Conservation (phyloP, 139 green algal species). For the Volvox reticuliferus region DNA sequence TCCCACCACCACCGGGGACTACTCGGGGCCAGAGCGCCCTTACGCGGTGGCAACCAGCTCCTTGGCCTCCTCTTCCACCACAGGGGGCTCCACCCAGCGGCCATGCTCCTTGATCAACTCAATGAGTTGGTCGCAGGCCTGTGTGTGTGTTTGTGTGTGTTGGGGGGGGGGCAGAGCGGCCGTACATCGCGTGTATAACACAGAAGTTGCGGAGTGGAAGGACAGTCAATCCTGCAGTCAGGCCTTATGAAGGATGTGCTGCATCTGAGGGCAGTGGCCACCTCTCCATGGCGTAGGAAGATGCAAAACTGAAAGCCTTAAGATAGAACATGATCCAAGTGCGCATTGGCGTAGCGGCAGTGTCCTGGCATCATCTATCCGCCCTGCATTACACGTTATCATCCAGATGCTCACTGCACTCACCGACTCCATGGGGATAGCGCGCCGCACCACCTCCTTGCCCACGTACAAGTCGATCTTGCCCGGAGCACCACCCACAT, state of each 20-base stretch:
- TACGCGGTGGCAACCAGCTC: conserved; percentile 33
- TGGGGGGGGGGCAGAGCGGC: neutral
- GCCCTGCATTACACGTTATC: too few species aligned
- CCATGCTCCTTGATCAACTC: conserved; percentile 98
- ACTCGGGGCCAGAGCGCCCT: neutral
- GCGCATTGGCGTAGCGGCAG: too few species aligned
- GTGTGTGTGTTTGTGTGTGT: conserved; percentile 1
- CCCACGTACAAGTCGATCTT: conserved; percentile 99
- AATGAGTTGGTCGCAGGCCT: conserved; percentile 92
- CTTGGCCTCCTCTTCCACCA: conserved; percentile 19
- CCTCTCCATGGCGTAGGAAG: too few species aligned
- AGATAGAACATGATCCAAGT: too few species aligned
- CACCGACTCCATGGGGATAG: conserved; percentile 85
- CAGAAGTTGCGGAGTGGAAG: too few species aligned
- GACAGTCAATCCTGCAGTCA: too few species aligned
- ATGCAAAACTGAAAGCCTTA: too few species aligned
- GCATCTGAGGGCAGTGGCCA: too few species aligned
- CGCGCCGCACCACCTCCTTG: conserved; percentile 96
- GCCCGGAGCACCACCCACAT: conserved; percentile 86
- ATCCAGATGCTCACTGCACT: neutral
- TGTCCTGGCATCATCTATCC: too few species aligned
- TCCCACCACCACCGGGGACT: too few species aligned
- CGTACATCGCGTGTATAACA: neutral
- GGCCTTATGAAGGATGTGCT: too few species aligned
- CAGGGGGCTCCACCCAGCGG: conserved; percentile 85